These are phyloP conservation scores for Mycena maculata DNA, from an alignment of 768 basidiomycete species.

Conservation along the genomic window DNA sequence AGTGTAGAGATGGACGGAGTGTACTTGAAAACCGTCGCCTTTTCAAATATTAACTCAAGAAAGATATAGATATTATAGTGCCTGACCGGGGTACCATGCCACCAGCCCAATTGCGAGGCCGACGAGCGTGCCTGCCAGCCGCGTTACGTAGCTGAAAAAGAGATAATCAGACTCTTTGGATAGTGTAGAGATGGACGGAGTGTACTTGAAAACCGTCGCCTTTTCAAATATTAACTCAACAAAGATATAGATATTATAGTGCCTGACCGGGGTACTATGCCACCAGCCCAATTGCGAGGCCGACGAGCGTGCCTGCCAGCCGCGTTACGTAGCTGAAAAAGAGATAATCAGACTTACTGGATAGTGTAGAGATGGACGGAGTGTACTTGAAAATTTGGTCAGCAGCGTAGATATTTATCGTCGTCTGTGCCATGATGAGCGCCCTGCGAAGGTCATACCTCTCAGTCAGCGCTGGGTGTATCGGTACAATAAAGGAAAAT, in stretches of 20 bases:
- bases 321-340: slow-evolving; percentile 55
- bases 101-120: slow-evolving; percentile 56
- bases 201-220: too few species aligned
- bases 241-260: too few species aligned
- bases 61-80: too few species aligned
- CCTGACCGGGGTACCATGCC: too few species aligned
- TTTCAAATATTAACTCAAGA: too few species aligned
- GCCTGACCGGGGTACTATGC: too few species aligned
- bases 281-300: slow-evolving; percentile 55
- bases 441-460: slow-evolving; percentile 56
- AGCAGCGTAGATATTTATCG: slow-evolving; percentile 64
- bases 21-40: too few species aligned
- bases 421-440: slow-evolving; percentile 71
- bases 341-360: too few species aligned
- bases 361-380: too few species aligned
- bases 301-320: slow-evolving; percentile 57
- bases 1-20: too few species aligned
- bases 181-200: neutral
- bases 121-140: slow-evolving; percentile 58
- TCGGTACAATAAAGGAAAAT: neutral
- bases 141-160: slow-evolving; percentile 52
- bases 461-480: neutral
- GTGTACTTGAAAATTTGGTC: slow-evolving; percentile 66
- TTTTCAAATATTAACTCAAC: too few species aligned
- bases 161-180: too few species aligned